Percentiles rank a stretch among this genome's conserved stretches.
phyloP scores from a whole-genome alignment of 352 stramenopile species.

The Phytophthora citrophthora region DNA sequence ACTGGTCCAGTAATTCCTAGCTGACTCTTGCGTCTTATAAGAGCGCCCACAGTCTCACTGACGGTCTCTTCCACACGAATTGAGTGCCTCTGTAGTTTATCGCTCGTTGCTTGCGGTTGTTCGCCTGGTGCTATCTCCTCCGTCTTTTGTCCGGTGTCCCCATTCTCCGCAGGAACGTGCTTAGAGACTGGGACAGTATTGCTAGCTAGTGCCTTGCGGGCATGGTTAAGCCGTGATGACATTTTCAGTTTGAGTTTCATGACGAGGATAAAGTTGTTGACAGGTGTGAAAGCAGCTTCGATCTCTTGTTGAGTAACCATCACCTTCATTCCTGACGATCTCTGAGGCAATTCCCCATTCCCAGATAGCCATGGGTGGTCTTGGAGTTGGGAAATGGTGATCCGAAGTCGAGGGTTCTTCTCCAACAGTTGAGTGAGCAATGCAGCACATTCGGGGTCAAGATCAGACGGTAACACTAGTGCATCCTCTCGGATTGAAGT shows the following conservation, averaged over 20 bases:
- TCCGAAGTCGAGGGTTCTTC: conserved; percentile 60
- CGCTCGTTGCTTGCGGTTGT: background rate
- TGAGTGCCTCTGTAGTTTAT: conserved; percentile 18
- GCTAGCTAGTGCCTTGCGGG: conserved; percentile 35
- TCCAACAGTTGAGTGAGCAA: conserved; percentile 60
- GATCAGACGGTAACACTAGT: conserved; percentile 39
- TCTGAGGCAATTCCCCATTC: background rate
- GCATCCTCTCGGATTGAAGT: conserved; percentile 70
- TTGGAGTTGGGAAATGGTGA: conserved; percentile 62
- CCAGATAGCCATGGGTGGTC: conserved; percentile 55
- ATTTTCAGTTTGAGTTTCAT: conserved; percentile 82
- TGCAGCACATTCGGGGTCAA: conserved; percentile 53
- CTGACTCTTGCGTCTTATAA: conserved; percentile 29
- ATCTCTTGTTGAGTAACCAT: conserved; percentile 72
- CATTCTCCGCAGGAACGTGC: conserved; percentile 5
- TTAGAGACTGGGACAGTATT: conserved; percentile 14
- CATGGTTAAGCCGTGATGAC: conserved; percentile 52
- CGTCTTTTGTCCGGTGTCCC: background rate
- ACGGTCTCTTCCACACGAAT: conserved; percentile 21
- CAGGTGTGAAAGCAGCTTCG: conserved; percentile 74
- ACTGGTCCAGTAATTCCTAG: conserved; percentile 2
- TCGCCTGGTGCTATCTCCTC: conserved; percentile 27
- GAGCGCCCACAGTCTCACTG: conserved; percentile 14
- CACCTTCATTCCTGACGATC: conserved; percentile 19
- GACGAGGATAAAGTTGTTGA: conserved; percentile 87